phyloP scores from a whole-genome alignment of 306 rosid species.

The Lupinus albus region DNA sequence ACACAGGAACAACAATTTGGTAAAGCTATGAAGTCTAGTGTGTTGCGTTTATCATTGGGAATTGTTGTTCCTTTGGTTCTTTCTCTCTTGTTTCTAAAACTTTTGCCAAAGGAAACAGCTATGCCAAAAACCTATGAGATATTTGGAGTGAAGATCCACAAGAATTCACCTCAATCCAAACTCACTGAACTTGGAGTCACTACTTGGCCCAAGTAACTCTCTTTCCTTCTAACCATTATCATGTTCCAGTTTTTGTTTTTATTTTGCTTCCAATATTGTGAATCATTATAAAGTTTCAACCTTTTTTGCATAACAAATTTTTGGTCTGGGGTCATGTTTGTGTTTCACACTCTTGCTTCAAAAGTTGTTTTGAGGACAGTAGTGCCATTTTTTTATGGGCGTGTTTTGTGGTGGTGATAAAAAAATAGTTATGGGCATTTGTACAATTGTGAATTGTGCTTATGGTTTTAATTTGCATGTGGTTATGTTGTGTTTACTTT shows the following conservation, averaged over 20 bases:
- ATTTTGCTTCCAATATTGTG: not conserved
- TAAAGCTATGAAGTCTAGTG: conserved; percentile 35
- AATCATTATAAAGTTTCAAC: conserved; percentile 30
- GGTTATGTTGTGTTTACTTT: too few relatives aligned
- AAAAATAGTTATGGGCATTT: not conserved
- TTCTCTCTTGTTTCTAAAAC: conserved; percentile 12
- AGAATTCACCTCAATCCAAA: conserved; percentile 71
- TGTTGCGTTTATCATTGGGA: conserved; percentile 27
- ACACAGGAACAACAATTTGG: conserved; percentile 2
- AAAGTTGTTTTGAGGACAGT: too few relatives aligned
- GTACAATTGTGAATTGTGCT: not conserved
- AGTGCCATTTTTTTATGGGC: too few relatives aligned
- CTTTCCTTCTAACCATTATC: not conserved
- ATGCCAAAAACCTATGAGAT: conserved; percentile 53
- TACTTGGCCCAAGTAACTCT: conserved; percentile 66
- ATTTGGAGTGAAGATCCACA: conserved; percentile 76
- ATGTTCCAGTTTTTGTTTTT: not conserved
- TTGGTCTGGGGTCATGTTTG: conserved; percentile 29
- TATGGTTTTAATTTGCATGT: too few relatives aligned
- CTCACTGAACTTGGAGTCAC: conserved; percentile 69
- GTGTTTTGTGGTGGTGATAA: too few relatives aligned
- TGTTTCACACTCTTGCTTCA: too few relatives aligned
- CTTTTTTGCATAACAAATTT: conserved; percentile 32
- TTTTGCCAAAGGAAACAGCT: conserved; percentile 38
- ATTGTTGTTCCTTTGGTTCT: conserved; percentile 45